Conservation (phyloP, 345 rosid species). For the Bruguiera parviflora region DNA sequence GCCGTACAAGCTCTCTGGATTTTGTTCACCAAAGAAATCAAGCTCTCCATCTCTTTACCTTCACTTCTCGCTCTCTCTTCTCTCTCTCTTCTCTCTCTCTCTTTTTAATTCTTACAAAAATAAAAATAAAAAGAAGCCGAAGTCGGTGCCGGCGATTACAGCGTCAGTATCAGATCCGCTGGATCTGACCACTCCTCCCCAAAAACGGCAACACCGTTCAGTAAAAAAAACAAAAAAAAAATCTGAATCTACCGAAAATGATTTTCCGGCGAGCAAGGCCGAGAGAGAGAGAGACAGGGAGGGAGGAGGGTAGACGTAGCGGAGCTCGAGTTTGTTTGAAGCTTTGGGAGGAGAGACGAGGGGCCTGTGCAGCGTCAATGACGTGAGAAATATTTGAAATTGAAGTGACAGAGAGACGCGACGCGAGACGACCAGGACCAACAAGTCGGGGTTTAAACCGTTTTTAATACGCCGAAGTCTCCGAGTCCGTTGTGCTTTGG, state of each 20-base stretch:
- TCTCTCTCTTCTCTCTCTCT: too few relatives aligned
- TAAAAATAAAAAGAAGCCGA: neutral
- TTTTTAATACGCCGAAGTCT: too few relatives aligned
- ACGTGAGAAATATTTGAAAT: neutral
- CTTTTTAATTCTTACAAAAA: neutral
- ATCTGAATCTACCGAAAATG: neutral
- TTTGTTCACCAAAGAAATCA: slow-evolving; percentile 89
- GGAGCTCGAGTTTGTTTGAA: neutral
- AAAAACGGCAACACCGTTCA: neutral
- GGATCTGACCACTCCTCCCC: slow-evolving; percentile 3
- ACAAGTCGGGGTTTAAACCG: too few relatives aligned
- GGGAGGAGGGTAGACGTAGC: neutral
- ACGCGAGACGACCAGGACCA: too few relatives aligned
- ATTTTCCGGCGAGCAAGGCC: neutral
- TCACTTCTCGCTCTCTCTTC: too few relatives aligned
- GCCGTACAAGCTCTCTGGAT: slow-evolving; percentile 99
- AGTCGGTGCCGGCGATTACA: neutral
- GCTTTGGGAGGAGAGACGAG: neutral
- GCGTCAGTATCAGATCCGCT: slow-evolving; percentile 4
- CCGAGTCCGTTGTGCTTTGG: too few relatives aligned
- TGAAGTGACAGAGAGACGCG: neutral
- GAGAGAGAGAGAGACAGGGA: neutral
- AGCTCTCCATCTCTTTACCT: slow-evolving; percentile 61
- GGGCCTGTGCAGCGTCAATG: neutral
- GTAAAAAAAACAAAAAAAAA: neutral